phyloP scores from a whole-genome alignment of 352 stramenopile species.

The Phytopythium oedochilum region DNA sequence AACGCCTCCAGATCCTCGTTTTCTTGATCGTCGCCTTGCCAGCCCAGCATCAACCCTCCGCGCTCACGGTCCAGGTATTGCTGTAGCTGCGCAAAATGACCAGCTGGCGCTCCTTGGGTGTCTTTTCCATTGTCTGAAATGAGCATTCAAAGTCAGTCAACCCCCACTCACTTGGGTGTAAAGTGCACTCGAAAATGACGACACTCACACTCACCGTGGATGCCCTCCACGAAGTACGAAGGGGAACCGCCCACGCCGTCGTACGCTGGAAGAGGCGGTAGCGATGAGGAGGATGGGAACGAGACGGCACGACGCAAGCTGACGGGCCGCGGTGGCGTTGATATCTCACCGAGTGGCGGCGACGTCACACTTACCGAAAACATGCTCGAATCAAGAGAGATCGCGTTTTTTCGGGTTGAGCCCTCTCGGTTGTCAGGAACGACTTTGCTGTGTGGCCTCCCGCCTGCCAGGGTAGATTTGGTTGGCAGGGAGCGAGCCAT shows the following conservation, averaged over 20 bases:
- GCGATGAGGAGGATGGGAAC: constrained; percentile 11
- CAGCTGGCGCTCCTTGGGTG: not conserved
- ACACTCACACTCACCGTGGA: constrained; percentile 19
- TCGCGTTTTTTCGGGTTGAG: not conserved
- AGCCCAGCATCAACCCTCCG: not conserved
- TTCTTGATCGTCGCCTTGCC: not conserved
- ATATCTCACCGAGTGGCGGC: not conserved
- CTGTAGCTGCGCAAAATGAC: not conserved
- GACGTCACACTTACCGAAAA: not conserved
- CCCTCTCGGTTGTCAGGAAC: not conserved
- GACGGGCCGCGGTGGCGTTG: not conserved
- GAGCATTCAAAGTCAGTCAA: not conserved
- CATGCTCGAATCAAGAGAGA: not conserved
- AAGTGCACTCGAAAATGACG: too few species aligned
- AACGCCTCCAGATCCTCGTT: constrained; percentile 21
- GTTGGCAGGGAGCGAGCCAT: constrained; percentile 6
- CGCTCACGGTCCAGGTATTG: not conserved
- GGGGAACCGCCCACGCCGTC: constrained; percentile 75
- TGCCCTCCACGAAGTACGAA: constrained; percentile 68
- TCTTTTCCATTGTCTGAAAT: not conserved
- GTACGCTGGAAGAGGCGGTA: constrained; percentile 76
- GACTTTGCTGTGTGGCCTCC: not conserved
- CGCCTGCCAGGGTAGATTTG: not conserved
- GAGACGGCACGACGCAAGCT: constrained; percentile 1
- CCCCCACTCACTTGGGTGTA: too few species aligned